Conservation (phyloP, 1,284 basidiomycete species). For the Meira nashicola region DNA sequence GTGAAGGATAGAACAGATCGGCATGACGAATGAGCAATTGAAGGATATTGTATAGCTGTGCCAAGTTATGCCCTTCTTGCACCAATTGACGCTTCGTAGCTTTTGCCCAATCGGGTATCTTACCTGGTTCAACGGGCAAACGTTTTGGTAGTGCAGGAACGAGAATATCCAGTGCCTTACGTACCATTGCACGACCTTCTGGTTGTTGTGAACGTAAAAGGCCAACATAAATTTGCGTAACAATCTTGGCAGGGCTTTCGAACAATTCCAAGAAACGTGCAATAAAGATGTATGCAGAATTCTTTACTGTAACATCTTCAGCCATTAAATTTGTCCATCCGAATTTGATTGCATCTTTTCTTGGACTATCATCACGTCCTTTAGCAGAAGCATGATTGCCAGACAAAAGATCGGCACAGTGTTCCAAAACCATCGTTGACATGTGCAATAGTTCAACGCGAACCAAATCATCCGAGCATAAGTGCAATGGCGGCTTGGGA, state of each 20-base stretch:
- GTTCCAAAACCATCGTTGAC: slow-evolving; percentile 81
- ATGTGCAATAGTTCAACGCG: slow-evolving; percentile 87
- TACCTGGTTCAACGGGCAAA: slow-evolving; percentile 55
- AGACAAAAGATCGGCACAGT: slow-evolving; percentile 63
- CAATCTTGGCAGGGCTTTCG: slow-evolving; percentile 87
- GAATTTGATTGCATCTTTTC: slow-evolving; percentile 92
- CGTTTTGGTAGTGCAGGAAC: slow-evolving; percentile 71
- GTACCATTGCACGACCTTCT: slow-evolving; percentile 70
- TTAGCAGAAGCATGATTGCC: slow-evolving; percentile 58
- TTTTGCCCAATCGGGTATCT: slow-evolving; percentile 80
- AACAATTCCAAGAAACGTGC: slow-evolving; percentile 91
- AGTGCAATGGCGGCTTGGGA: slow-evolving; percentile 38
- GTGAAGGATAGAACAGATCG: slow-evolving; percentile 85
- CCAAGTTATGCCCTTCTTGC: slow-evolving; percentile 76
- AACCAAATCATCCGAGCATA: slow-evolving; percentile 70
- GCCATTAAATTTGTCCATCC: slow-evolving; percentile 80
- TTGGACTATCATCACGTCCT: slow-evolving; percentile 36
- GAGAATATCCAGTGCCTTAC: slow-evolving; percentile 85
- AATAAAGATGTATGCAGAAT: slow-evolving; percentile 85
- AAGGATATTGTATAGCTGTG: slow-evolving; percentile 82
- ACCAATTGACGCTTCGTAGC: slow-evolving; percentile 79
- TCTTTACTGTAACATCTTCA: slow-evolving; percentile 87
- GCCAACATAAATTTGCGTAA: slow-evolving; percentile 87
- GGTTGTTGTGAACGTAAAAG: slow-evolving; percentile 76
- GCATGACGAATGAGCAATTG: slow-evolving; percentile 87